phyloP scores from a whole-genome alignment of 495 filamentous ascomycete genomes.

The Aspergillus indologenus region DNA sequence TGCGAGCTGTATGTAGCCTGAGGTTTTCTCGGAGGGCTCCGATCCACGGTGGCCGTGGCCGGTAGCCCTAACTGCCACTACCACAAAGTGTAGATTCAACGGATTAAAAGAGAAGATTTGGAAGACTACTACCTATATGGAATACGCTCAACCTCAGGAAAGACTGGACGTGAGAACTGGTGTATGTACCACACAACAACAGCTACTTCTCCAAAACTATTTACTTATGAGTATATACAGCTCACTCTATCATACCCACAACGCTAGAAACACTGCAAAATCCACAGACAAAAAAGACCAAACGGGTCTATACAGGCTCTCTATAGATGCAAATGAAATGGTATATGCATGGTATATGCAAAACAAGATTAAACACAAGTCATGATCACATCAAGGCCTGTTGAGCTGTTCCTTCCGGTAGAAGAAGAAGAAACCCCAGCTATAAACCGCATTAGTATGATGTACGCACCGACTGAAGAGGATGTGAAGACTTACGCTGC shows the following conservation, averaged over 20 bases:
- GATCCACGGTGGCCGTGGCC: too few species aligned
- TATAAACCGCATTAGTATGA: constrained; percentile 11
- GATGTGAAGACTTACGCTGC: constrained; percentile 10
- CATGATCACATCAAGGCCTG: constrained; percentile 11
- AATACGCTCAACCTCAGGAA: too few species aligned
- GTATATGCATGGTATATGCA: too few species aligned
- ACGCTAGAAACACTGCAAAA: neutral
- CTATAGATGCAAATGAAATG: neutral
- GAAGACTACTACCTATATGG: too few species aligned
- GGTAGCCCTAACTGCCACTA: too few species aligned
- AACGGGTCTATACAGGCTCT: neutral
- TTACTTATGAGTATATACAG: neutral
- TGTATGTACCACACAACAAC: neutral
- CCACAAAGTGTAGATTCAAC: too few species aligned
- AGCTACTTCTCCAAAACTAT: neutral
- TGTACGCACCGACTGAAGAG: neutral
- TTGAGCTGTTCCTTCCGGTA: constrained; percentile 24
- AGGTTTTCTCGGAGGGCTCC: too few species aligned
- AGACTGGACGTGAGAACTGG: too few species aligned
- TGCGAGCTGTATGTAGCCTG: too few species aligned
- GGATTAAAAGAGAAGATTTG: too few species aligned
- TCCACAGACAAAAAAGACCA: neutral
- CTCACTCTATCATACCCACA: neutral
- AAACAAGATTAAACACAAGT: neutral
- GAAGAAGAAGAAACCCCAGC: constrained; percentile 22